Conservation (phyloP, 1,139 yeast genomes). For the Pichia sp. region DNA sequence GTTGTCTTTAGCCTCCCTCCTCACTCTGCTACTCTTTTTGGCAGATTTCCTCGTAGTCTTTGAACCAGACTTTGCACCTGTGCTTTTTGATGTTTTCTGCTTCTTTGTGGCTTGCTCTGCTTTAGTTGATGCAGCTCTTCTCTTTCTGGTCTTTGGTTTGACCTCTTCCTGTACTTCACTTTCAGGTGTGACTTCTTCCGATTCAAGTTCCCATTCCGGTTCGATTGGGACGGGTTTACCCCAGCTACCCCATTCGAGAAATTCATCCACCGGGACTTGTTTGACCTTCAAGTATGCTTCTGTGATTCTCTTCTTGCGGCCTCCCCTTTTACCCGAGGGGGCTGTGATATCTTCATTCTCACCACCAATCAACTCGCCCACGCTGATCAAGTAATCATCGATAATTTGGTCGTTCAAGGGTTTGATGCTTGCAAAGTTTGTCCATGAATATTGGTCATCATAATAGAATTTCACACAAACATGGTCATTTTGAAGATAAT, state of each 20-base stretch:
- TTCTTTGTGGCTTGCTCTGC: background rate
- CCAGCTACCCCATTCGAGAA: slow-evolving; percentile 30
- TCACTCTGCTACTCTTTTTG: slow-evolving; percentile 1
- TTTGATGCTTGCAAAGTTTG: slow-evolving; percentile 43
- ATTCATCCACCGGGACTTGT: slow-evolving; percentile 24
- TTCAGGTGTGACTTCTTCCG: slow-evolving; percentile 7
- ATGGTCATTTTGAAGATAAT: slow-evolving; percentile 19
- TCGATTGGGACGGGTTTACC: slow-evolving; percentile 26
- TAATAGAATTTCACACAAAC: slow-evolving; percentile 55
- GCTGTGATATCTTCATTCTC: background rate
- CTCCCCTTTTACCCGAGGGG: slow-evolving; percentile 11
- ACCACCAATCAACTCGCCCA: slow-evolving; percentile 23
- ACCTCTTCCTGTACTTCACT: slow-evolving; percentile 11
- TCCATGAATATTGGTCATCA: slow-evolving; percentile 68
- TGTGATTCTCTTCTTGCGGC: slow-evolving; percentile 24
- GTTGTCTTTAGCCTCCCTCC: background rate
- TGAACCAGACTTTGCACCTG: background rate
- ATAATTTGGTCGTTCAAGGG: slow-evolving; percentile 29
- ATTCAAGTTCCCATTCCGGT: slow-evolving; percentile 13
- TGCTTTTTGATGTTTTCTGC: background rate
- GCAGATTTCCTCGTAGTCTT: background rate
- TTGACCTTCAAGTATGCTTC: slow-evolving; percentile 32
- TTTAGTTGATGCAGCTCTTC: background rate
- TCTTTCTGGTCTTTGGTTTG: background rate
- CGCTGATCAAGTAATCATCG: slow-evolving; percentile 24